Evolutionary conservation across 2,329 filamentous ascomycete species (phyloP).

Genomic region (Pestalotiopsis sp.): DNA sequence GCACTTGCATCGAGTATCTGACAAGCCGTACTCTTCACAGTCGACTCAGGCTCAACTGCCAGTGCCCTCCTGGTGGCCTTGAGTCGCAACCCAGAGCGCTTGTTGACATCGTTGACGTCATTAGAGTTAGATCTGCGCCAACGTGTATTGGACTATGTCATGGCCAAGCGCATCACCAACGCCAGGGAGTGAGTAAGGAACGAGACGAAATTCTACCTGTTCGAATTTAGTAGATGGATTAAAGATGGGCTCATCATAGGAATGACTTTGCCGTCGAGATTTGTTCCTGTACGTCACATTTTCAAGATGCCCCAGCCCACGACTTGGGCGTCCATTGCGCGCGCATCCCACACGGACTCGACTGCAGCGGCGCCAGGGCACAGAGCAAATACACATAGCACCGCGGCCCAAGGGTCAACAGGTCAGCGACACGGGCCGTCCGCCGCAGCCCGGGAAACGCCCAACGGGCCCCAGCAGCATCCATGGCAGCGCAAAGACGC

Average conservation of each 20-base stretch:
- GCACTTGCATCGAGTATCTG: neutral
- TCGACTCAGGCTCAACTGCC: neutral
- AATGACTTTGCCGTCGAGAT: neutral
- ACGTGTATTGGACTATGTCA: too few relatives aligned
- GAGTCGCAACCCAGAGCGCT: neutral
- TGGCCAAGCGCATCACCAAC: too few relatives aligned
- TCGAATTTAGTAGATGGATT: too few relatives aligned
- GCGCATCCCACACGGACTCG: neutral
- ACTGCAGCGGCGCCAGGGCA: neutral
- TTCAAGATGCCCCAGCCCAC: neutral
- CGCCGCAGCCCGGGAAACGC: neutral
- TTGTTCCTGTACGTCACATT: neutral
- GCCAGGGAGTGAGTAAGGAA: neutral
- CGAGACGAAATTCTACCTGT: too few relatives aligned
- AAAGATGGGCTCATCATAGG: neutral
- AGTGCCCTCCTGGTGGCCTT: neutral
- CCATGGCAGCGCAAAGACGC: neutral
- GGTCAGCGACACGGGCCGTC: neutral
- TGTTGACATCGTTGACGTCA: slow-evolving; percentile 3
- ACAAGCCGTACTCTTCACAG: neutral
- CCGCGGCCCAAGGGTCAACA: neutral
- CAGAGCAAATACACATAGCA: neutral
- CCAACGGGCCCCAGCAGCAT: neutral
- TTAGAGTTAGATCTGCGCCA: neutral
- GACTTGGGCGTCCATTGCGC: neutral